These are phyloP conservation scores for Umbelopsis sp. DNA, from an alignment of 192 early-diverging fungal species.

Conservation along the genomic window DNA sequence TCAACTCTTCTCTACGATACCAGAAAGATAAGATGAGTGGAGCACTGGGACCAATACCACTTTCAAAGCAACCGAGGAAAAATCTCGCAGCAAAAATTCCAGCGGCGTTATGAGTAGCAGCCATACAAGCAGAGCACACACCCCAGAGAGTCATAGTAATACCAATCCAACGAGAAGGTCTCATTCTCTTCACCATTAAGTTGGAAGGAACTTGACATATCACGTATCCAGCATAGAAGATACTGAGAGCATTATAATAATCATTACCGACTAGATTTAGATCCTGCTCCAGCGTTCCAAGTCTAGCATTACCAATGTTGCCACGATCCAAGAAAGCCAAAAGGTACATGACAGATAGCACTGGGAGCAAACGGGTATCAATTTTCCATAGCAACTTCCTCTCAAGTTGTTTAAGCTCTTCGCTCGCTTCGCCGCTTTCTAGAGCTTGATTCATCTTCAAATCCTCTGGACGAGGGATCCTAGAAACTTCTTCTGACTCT, in stretches of 20 bases:
- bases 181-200: slow-evolving; percentile 30
- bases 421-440: neutral
- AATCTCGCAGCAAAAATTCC: slow-evolving; percentile 34
- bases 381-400: slow-evolving; percentile 19
- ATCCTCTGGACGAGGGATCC: slow-evolving; percentile 1
- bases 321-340: slow-evolving; percentile 16
- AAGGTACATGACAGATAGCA: slow-evolving; percentile 4
- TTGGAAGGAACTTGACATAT: slow-evolving; percentile 34
- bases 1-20: slow-evolving; percentile 30
- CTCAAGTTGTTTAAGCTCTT: slow-evolving; percentile 12
- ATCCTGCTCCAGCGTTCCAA: slow-evolving; percentile 34
- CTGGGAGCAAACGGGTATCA: slow-evolving; percentile 1
- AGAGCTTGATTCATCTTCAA: neutral
- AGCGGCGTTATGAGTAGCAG: slow-evolving; percentile 26
- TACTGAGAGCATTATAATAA: slow-evolving; percentile 32
- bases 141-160: slow-evolving; percentile 35
- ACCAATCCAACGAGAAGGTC: slow-evolving; percentile 34
- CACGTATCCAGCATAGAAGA: slow-evolving; percentile 41
- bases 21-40: slow-evolving; percentile 32
- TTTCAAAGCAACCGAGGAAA: slow-evolving; percentile 31
- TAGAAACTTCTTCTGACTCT: neutral
- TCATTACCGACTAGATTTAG: slow-evolving; percentile 32
- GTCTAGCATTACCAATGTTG: slow-evolving; percentile 36
- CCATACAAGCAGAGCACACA: slow-evolving; percentile 22
- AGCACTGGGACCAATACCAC: slow-evolving; percentile 24